phyloP scores from a whole-genome alignment of 768 basidiomycete species.

The Mycena amicta region DNA sequence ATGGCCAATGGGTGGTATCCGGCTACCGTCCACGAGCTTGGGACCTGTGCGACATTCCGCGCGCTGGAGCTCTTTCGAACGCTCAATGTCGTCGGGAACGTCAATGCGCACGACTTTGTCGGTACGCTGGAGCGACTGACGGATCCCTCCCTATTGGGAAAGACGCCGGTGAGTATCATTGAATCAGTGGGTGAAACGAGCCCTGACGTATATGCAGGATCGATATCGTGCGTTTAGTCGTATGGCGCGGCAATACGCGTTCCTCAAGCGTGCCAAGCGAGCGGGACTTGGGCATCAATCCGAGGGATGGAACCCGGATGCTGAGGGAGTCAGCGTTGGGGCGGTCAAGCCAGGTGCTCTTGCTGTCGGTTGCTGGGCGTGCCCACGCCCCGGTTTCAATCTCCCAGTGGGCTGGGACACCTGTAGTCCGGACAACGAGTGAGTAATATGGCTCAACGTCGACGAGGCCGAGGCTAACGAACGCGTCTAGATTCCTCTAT shows the following conservation, averaged over 20 bases:
- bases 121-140: constrained; percentile 9
- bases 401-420: constrained; percentile 8
- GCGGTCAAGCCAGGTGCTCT: neutral
- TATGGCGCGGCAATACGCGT: too few species aligned
- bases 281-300: constrained; percentile 5
- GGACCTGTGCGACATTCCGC: constrained; percentile 11
- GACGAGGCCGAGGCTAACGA: neutral
- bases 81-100: constrained; percentile 15
- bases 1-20: too few species aligned
- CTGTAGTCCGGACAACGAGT: neutral
- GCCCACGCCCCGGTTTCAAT: constrained; percentile 1
- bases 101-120: constrained; percentile 18
- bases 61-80: constrained; percentile 12
- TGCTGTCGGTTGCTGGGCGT: constrained; percentile 10
- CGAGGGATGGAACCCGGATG: too few species aligned
- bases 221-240: too few species aligned
- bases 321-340: too few species aligned
- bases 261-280: neutral
- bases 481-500: constrained; percentile 12
- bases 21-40: constrained; percentile 6
- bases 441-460: too few species aligned
- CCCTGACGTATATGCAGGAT: too few species aligned
- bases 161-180: constrained; percentile 8
- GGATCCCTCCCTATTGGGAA: neutral
- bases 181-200: too few species aligned